Evolutionary conservation across 208 protist species (phyloP).

Genomic region (Chromosphaera perkinsii): DNA sequence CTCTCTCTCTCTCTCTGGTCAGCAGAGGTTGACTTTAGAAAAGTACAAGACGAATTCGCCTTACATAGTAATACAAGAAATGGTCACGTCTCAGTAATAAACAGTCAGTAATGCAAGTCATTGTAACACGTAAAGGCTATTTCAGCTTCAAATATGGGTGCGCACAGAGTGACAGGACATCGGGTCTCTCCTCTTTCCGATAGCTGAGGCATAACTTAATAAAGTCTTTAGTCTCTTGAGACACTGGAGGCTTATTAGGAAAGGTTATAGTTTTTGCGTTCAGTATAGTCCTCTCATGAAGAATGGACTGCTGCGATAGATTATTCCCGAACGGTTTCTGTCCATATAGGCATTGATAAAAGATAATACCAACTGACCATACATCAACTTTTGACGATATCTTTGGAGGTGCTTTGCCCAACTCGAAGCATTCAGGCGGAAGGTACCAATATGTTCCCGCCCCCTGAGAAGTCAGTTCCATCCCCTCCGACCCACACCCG

Average conservation of each 20-base stretch:
- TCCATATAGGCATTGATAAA: conserved; percentile 89
- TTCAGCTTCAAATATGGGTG: conserved; percentile 16
- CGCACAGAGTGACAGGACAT: conserved; percentile 24
- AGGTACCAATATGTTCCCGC: conserved; percentile 92
- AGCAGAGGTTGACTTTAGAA: too few species aligned
- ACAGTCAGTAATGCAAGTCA: too few species aligned
- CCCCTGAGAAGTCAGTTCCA: conserved; percentile 83
- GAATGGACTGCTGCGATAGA: conserved; percentile 20
- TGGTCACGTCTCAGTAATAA: too few species aligned
- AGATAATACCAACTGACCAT: conserved; percentile 83
- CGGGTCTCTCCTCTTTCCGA: conserved; percentile 21
- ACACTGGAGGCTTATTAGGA: conserved; percentile 23
- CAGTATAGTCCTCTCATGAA: conserved; percentile 26
- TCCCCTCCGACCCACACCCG: conserved; percentile 42
- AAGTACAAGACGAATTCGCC: too few species aligned
- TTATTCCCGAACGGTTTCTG: conserved; percentile 81
- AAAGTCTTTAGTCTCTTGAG: conserved; percentile 31
- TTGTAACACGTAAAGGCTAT: too few species aligned
- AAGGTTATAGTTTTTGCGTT: conserved; percentile 25
- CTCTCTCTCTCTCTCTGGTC: too few species aligned
- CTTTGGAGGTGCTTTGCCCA: conserved; percentile 48
- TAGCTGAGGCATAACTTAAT: conserved; percentile 28
- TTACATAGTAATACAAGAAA: too few species aligned
- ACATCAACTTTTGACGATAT: conserved; percentile 75
- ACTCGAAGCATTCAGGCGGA: conserved; percentile 86